These are phyloP conservation scores for Cyclanthera cordifolia DNA, from an alignment of 306 rosid genomes.

Conservation along the genomic window DNA sequence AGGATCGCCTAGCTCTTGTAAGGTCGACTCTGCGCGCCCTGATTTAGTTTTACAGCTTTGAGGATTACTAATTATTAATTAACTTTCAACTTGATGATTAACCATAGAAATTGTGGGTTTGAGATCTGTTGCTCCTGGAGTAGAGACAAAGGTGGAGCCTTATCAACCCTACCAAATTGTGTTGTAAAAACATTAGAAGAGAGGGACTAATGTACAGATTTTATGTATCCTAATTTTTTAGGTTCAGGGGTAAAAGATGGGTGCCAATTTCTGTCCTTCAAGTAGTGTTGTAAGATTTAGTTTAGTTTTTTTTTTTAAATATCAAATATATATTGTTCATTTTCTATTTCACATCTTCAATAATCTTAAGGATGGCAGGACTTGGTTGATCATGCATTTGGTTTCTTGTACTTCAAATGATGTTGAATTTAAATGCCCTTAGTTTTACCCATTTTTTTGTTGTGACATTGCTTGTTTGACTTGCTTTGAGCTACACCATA, in stretches of 20 bases:
- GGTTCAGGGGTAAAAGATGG: constrained; percentile 2
- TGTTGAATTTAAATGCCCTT: not conserved
- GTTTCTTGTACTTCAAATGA: not conserved
- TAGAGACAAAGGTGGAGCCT: not conserved
- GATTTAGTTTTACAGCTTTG: constrained; percentile 58
- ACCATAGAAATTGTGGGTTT: constrained; percentile 31
- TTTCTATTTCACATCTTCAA: not conserved
- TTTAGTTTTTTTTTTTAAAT: not conserved
- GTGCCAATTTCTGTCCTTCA: constrained; percentile 5
- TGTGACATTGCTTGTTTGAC: too few relatives aligned
- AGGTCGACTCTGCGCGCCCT: constrained; percentile 47
- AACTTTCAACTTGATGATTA: constrained; percentile 9
- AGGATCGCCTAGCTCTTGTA: constrained; percentile 46
- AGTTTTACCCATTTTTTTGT: too few relatives aligned
- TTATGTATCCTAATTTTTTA: constrained; percentile 15
- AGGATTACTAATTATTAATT: constrained; percentile 22
- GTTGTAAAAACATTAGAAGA: constrained; percentile 12
- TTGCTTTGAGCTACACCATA: too few relatives aligned
- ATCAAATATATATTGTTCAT: not conserved
- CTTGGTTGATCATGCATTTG: not conserved
- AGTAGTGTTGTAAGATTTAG: constrained; percentile 4
- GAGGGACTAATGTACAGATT: constrained; percentile 9
- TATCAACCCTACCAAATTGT: constrained; percentile 6
- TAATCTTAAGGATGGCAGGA: constrained; percentile 2
- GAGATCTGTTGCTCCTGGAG: constrained; percentile 22